Conservation (phyloP, 108 stramenopile species). For the Nannochloropsis granulata region DNA sequence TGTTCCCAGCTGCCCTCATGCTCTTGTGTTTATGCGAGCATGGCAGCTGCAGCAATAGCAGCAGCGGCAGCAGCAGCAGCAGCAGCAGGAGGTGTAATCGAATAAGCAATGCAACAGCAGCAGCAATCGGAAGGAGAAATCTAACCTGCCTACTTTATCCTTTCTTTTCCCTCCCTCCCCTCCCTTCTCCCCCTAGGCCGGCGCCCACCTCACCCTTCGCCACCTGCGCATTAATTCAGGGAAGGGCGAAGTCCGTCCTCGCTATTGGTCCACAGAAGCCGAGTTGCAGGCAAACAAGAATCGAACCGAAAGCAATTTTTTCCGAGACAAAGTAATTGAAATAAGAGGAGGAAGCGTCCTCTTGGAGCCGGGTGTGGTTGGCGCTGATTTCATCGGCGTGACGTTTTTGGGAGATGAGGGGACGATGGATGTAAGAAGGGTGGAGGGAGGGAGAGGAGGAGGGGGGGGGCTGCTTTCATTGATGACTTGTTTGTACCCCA, state of each 20-base stretch:
- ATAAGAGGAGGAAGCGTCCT: not conserved
- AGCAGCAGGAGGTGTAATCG: too few relatives aligned
- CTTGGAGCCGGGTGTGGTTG: not conserved
- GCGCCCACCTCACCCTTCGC: not conserved
- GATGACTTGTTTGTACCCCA: too few relatives aligned
- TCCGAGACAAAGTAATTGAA: not conserved
- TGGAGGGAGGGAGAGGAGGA: too few relatives aligned
- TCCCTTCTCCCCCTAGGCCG: not conserved
- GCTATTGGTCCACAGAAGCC: not conserved
- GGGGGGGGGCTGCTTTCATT: too few relatives aligned
- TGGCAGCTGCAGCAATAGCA: too few relatives aligned
- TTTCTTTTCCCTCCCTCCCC: not conserved
- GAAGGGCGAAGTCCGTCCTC: not conserved
- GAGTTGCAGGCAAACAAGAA: not conserved
- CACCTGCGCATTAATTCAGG: not conserved
- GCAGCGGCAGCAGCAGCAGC: too few relatives aligned
- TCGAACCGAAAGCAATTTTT: not conserved
- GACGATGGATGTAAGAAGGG: not conserved
- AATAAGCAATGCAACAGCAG: too few relatives aligned
- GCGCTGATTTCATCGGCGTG: not conserved
- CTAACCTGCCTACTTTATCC: not conserved
- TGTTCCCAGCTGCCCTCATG: too few relatives aligned
- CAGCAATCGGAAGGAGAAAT: too few relatives aligned
- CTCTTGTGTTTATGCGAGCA: too few relatives aligned
- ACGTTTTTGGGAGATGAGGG: not conserved